Percentiles rank a stretch among this genome's conserved stretches.
Conservation (phyloP, 805 yeast genomes). For the Ascoidea rubescens region DNA sequence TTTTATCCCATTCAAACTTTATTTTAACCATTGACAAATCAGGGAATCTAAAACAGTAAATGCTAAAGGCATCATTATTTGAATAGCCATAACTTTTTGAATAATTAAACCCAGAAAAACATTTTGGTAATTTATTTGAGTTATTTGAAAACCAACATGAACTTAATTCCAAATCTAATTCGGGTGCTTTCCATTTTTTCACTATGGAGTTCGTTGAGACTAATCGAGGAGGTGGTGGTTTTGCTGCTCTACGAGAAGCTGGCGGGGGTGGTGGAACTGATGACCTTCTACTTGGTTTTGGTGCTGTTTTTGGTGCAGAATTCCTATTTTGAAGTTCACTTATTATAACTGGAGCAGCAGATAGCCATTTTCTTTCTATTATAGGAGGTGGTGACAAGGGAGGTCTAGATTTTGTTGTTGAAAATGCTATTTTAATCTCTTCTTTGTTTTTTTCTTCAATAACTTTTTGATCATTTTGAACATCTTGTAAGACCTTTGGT, state of each 20-base stretch:
- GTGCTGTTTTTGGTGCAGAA: too few relatives aligned
- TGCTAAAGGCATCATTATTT: slow-evolving; percentile 18
- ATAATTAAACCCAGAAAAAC: slow-evolving; percentile 23
- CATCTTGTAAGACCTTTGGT: neutral
- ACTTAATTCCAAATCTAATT: slow-evolving; percentile 26
- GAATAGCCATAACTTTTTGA: slow-evolving; percentile 18
- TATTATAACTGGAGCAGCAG: too few relatives aligned
- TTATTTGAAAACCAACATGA: slow-evolving; percentile 33
- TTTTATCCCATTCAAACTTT: slow-evolving; percentile 26
- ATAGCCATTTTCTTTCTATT: neutral
- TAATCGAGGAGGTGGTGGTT: slow-evolving; percentile 10
- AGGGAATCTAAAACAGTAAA: slow-evolving; percentile 22
- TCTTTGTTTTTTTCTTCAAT: too few relatives aligned
- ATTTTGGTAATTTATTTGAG: slow-evolving; percentile 22
- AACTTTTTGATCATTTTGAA: neutral
- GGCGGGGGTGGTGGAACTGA: slow-evolving; percentile 21
- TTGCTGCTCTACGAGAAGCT: slow-evolving; percentile 17
- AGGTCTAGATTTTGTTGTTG: too few relatives aligned
- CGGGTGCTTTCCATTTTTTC: slow-evolving; percentile 21
- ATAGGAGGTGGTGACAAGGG: neutral
- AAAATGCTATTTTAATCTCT: too few relatives aligned
- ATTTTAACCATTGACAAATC: slow-evolving; percentile 27
- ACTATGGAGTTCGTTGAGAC: slow-evolving; percentile 1
- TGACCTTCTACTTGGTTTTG: too few relatives aligned
- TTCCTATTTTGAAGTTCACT: too few relatives aligned